Conservation (phyloP, 1,284 basidiomycete genomes). For the Inonotus hispidus region DNA sequence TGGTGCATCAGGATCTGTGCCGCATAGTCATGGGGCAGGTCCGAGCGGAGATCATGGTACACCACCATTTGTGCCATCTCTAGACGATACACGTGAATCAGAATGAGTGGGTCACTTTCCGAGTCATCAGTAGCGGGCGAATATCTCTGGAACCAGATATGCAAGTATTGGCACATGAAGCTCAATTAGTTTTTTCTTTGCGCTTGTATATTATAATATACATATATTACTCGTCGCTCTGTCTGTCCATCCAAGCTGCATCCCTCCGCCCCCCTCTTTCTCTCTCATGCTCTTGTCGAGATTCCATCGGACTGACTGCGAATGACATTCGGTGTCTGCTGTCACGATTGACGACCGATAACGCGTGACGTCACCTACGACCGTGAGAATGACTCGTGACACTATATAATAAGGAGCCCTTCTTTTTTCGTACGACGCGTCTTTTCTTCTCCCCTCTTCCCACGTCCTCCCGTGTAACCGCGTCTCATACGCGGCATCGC, state of each 20-base stretch:
- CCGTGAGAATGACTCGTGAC: background rate
- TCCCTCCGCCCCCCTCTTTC: too few species aligned
- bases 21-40: background rate
- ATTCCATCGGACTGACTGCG: too few species aligned
- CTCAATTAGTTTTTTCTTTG: too few species aligned
- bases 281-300: too few species aligned
- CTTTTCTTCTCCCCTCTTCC: background rate
- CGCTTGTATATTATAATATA: too few species aligned
- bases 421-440: background rate
- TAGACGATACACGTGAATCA: conserved; percentile 16
- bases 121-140: background rate
- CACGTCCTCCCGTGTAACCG: background rate
- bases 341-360: background rate
- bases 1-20: background rate
- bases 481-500: too few species aligned
- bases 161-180: too few species aligned
- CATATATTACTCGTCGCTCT: too few species aligned
- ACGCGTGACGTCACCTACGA: background rate
- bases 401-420: background rate
- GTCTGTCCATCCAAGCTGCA: too few species aligned
- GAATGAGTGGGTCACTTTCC: background rate
- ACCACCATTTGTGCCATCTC: conserved; percentile 13
- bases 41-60: background rate
- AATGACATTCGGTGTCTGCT: too few species aligned
- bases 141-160: background rate